These are phyloP conservation scores for Xylariaceae sp. DNA, from an alignment of 2,329 filamentous ascomycete species.

Conservation along the genomic window DNA sequence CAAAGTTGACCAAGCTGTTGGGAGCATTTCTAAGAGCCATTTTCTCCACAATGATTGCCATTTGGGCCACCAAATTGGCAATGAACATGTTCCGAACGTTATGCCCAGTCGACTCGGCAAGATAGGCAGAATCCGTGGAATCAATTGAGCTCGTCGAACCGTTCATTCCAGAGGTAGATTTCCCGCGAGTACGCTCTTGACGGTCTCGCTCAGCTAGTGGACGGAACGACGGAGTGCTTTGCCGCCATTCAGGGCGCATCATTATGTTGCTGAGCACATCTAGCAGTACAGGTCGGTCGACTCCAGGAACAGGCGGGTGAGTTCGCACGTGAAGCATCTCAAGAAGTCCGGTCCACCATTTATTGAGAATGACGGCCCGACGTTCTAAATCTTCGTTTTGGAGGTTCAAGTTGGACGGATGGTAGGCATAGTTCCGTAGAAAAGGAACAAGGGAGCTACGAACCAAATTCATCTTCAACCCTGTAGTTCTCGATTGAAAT, in stretches of 20 bases:
- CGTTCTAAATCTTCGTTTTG: slow-evolving; percentile 78
- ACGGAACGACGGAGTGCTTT: slow-evolving; percentile 62
- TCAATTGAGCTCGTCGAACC: slow-evolving; percentile 65
- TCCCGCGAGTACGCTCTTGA: slow-evolving; percentile 41
- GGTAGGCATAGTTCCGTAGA: slow-evolving; percentile 61
- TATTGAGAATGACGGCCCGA: slow-evolving; percentile 72
- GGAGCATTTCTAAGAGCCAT: slow-evolving; percentile 71
- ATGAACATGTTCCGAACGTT: slow-evolving; percentile 85
- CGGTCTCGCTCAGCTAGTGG: slow-evolving; percentile 54
- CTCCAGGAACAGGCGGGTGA: slow-evolving; percentile 68
- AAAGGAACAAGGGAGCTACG: slow-evolving; percentile 71
- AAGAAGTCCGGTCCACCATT: slow-evolving; percentile 82
- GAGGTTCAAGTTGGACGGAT: slow-evolving; percentile 59
- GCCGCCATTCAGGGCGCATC: slow-evolving; percentile 83
- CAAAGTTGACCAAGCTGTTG: slow-evolving; percentile 70
- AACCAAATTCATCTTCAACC: slow-evolving; percentile 70
- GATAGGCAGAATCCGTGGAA: slow-evolving; percentile 42
- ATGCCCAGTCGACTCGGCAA: slow-evolving; percentile 69
- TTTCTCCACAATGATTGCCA: slow-evolving; percentile 82
- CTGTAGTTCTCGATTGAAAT: slow-evolving; percentile 67
- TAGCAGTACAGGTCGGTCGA: slow-evolving; percentile 75
- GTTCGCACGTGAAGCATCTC: slow-evolving; percentile 68
- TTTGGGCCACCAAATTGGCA: slow-evolving; percentile 74
- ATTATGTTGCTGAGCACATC: slow-evolving; percentile 78
- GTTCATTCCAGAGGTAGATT: slow-evolving; percentile 46